These are phyloP conservation scores for Hanseniaspora vineae DNA, from an alignment of 805 yeast species.

Conservation along the genomic window DNA sequence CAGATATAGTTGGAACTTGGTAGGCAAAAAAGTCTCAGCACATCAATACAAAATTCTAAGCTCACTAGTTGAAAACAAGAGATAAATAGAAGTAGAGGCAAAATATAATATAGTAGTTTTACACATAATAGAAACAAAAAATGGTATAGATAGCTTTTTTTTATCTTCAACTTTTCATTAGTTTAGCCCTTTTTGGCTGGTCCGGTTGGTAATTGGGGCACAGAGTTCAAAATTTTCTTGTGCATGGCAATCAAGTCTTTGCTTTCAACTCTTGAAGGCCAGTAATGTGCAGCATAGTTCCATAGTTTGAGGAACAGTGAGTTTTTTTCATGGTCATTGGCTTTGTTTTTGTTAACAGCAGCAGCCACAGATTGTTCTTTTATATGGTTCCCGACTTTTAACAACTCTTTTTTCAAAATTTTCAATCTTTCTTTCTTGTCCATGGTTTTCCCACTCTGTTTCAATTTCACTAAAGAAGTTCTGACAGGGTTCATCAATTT, in stretches of 20 bases:
- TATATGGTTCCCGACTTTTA: constrained; percentile 65
- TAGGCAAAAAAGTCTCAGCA: too few species aligned
- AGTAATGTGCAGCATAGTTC: constrained; percentile 71
- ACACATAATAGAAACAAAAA: too few species aligned
- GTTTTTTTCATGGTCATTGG: constrained; percentile 21
- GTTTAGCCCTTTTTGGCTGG: too few species aligned
- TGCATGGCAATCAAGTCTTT: constrained; percentile 67
- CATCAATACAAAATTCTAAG: too few species aligned
- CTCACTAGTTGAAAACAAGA: too few species aligned
- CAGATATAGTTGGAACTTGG: too few species aligned
- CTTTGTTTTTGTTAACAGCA: constrained; percentile 6
- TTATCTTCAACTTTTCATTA: too few species aligned
- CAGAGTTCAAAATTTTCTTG: constrained; percentile 29
- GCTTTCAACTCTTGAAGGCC: constrained; percentile 82
- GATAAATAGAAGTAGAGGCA: too few species aligned
- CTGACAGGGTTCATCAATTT: constrained; percentile 48
- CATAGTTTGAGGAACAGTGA: constrained; percentile 53
- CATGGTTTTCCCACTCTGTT: constrained; percentile 59
- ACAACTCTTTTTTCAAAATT: constrained; percentile 52
- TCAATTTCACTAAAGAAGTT: constrained; percentile 49
- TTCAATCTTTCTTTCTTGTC: constrained; percentile 69
- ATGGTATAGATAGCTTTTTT: too few species aligned
- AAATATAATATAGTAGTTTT: too few species aligned
- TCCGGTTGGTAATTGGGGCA: too few species aligned
- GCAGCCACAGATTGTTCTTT: constrained; percentile 22